Base-by-base conservation (phyloP, 2,329 filamentous ascomycete genomes). In the Calonectria pseudoreteaudii region DNA sequence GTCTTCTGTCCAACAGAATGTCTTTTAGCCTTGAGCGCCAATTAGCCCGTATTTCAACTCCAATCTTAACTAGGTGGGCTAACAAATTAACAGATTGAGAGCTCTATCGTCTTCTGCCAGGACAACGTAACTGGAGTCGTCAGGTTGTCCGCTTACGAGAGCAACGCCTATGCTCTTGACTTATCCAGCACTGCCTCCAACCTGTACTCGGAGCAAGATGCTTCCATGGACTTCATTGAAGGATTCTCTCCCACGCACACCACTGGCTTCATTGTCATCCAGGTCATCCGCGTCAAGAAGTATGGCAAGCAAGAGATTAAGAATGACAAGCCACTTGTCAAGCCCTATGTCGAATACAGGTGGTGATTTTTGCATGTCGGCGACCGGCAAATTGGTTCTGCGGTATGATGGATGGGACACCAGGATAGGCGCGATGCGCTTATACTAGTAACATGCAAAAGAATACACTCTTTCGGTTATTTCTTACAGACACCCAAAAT, bases 241-340 rank as follows among this genome's bases (percentile, higher is more conserved):
- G 83, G 82, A 28, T 88, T 88, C 81, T 80, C 75, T 67, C 85
- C 85, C 58, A 77, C 80, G 70, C 86, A 87, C 66, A 87, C 86
- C 23, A 78, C 79, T 44, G 88, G 88, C 31, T 91, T 92, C 81
- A 91, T 95, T 82, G 88, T 88, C 70, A 92, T 94, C 79, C 89
- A 95, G 81, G 90, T 90, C 75, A 93, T 93, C 76, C 87, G 90
- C 49, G 85, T 93, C 56, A 86, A 91, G 85, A 91, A 82, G 77
- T 74, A 77, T 36, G 74, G 74, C 44, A 65, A 34, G 28, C 30
- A 18, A 8, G 76, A 77, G 75, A 76, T 77, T 68, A 58, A 75
- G 58, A n/a, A 74, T 26, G 75, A 74, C 11, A 28, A 77, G 36
- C 79, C 78, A 49, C 78, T 80, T 28, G 20, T 18, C 58, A 44